These are phyloP conservation scores for Escovopsis sp. DNA, from an alignment of 2,329 filamentous ascomycete species.

Conservation along the genomic window DNA sequence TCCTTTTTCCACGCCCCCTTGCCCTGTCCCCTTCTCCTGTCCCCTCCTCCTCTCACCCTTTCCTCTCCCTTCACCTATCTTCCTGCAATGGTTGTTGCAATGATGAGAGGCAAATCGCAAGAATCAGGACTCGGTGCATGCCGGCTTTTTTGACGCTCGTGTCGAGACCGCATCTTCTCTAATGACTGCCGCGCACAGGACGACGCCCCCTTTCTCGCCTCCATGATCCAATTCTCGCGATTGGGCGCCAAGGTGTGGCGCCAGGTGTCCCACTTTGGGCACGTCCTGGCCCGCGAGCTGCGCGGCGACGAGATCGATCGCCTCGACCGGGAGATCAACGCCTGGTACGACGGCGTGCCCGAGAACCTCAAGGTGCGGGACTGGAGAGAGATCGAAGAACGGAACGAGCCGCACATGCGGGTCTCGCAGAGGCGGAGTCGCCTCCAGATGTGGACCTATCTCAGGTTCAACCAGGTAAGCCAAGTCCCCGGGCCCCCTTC, in stretches of 20 bases:
- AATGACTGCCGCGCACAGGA: slow-evolving; percentile 22
- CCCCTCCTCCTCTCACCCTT: no score
- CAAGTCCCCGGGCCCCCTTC: not conserved
- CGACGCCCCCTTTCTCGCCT: slow-evolving; percentile 54
- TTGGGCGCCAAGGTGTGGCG: slow-evolving; percentile 80
- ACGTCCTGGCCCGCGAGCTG: slow-evolving; percentile 43
- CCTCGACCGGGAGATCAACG: slow-evolving; percentile 67
- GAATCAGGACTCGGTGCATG: no score
- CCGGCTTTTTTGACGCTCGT: no score
- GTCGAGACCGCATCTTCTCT: no score
- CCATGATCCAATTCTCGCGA: slow-evolving; percentile 73
- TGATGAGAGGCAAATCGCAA: no score
- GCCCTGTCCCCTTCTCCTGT: no score
- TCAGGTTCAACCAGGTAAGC: slow-evolving; percentile 62
- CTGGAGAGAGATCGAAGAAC: slow-evolving; percentile 32
- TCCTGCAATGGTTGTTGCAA: no score
- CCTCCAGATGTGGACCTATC: slow-evolving; percentile 67
- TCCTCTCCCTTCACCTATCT: no score
- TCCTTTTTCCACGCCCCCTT: no score
- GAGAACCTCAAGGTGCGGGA: slow-evolving; percentile 42
- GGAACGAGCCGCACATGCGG: slow-evolving; percentile 34
- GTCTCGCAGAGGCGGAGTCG: slow-evolving; percentile 52
- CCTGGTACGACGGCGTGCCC: slow-evolving; percentile 71
- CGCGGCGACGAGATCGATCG: slow-evolving; percentile 62
- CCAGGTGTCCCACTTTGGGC: slow-evolving; percentile 55